phyloP scores from a whole-genome alignment of 495 filamentous ascomycete species.

The Peziza echinospora region DNA sequence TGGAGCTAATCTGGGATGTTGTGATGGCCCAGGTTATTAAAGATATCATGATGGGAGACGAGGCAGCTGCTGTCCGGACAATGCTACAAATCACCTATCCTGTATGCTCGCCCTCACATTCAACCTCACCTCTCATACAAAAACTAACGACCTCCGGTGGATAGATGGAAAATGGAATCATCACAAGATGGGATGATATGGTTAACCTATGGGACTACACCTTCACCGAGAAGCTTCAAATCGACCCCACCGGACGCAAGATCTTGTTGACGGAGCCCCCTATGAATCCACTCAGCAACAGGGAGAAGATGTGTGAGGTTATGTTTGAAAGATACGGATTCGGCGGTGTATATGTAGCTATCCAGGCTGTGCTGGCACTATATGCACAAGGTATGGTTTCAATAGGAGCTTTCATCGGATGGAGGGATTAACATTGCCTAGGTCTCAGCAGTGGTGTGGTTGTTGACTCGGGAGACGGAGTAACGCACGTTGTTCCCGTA shows the following conservation, averaged over 20 bases:
- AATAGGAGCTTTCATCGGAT: slow-evolving; percentile 1
- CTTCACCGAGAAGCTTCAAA: slow-evolving; percentile 85
- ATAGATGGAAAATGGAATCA: slow-evolving; percentile 97
- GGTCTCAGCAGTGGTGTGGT: slow-evolving; percentile 90
- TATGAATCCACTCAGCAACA: slow-evolving; percentile 89
- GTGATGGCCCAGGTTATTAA: slow-evolving; percentile 56
- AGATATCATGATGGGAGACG: slow-evolving; percentile 99
- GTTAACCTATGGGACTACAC: slow-evolving; percentile 98
- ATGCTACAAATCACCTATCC: slow-evolving; percentile 97
- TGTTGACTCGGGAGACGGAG: slow-evolving; percentile 92
- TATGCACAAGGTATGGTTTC: slow-evolving; percentile 66
- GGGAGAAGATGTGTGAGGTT: slow-evolving; percentile 91
- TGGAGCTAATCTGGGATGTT: slow-evolving; percentile 3
- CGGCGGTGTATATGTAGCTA: slow-evolving; percentile 93
- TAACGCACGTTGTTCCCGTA: slow-evolving; percentile 95
- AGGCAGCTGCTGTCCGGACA: slow-evolving; percentile 80
- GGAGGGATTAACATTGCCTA: slow-evolving; percentile 25
- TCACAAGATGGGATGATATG: slow-evolving; percentile 99
- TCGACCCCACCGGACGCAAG: slow-evolving; percentile 80
- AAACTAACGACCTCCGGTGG: neutral
- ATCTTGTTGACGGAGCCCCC: slow-evolving; percentile 96
- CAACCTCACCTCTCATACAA: neutral
- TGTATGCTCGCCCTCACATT: slow-evolving; percentile 24
- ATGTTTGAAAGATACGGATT: slow-evolving; percentile 97
- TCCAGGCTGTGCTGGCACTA: slow-evolving; percentile 89